Evolutionary conservation across 176 grass and related monocot genomes (phyloP).

Genomic region (Calamus simplicifolius): DNA sequence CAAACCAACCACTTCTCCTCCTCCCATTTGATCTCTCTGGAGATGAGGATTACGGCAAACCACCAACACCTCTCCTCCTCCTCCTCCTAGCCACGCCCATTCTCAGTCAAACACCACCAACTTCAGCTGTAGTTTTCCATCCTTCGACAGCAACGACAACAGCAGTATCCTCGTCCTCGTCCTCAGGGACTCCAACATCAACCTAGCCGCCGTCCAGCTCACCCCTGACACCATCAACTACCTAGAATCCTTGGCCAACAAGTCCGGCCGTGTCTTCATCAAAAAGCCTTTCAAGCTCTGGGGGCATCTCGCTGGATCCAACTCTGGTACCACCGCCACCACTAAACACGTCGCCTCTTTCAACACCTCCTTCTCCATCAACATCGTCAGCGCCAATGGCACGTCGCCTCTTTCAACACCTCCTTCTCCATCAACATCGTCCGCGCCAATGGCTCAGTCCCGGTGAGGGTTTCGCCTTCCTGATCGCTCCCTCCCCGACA

Average conservation of each 20-base stretch:
- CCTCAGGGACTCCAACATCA: background rate
- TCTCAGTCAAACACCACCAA: too few species aligned
- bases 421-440: too few species aligned
- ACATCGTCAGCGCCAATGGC: constrained; percentile 34
- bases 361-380: constrained; percentile 47
- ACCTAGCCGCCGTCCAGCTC: constrained; percentile 42
- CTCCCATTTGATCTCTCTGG: too few species aligned
- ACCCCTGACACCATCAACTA: constrained; percentile 26
- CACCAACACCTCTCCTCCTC: too few species aligned
- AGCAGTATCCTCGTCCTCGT: background rate
- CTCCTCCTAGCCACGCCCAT: too few species aligned
- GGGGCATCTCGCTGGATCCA: background rate
- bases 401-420: too few species aligned
- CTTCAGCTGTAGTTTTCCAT: background rate
- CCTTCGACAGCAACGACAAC: background rate
- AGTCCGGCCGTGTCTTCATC: constrained; percentile 37
- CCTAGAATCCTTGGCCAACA: background rate
- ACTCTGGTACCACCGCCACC: background rate
- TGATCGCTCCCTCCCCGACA: constrained; percentile 18
- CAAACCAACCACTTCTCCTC: too few species aligned
- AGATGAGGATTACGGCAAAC: too few species aligned
- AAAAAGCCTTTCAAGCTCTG: constrained; percentile 25
- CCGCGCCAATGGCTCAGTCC: background rate
- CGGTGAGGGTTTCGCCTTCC: constrained; percentile 34
- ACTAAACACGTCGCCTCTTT: constrained; percentile 27